phyloP scores from a whole-genome alignment of 1,139 yeast genomes.

The Hyphopichia fennica region DNA sequence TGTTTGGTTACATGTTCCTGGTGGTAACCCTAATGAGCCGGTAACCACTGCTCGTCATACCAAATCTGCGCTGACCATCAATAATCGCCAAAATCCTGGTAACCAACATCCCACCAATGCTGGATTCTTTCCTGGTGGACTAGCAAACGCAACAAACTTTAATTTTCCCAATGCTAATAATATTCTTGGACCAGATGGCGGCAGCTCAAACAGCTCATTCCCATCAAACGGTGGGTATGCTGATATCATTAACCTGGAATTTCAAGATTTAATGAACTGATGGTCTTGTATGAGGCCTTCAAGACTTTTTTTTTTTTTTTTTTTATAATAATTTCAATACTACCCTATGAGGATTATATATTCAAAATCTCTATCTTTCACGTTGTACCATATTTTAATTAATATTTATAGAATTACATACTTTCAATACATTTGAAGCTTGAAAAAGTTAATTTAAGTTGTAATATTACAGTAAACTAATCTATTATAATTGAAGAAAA shows the following conservation, averaged over 20 bases:
- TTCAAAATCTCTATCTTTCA: too few relatives aligned
- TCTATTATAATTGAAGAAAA: neutral
- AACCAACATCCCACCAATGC: neutral
- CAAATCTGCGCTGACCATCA: constrained; percentile 1
- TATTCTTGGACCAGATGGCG: neutral
- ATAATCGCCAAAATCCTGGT: neutral
- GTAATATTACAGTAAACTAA: neutral
- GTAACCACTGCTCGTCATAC: constrained; percentile 10
- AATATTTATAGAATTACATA: neutral
- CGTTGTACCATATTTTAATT: neutral
- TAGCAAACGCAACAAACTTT: neutral
- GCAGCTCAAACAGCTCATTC: neutral
- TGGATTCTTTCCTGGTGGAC: neutral
- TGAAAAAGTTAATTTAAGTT: too few relatives aligned
- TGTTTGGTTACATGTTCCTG: constrained; percentile 54
- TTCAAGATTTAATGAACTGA: constrained; percentile 33
- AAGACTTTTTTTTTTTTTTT: neutral
- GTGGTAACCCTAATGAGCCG: constrained; percentile 22
- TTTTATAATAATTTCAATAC: neutral
- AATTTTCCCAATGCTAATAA: neutral
- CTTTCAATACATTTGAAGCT: too few relatives aligned
- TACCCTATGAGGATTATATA: too few relatives aligned
- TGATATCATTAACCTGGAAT: constrained; percentile 41
- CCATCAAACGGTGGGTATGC: constrained; percentile 28
- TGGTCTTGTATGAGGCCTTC: neutral